These are phyloP conservation scores for Excoecaria cochinchinensis DNA, from an alignment of 345 rosid genomes.

Conservation along the genomic window DNA sequence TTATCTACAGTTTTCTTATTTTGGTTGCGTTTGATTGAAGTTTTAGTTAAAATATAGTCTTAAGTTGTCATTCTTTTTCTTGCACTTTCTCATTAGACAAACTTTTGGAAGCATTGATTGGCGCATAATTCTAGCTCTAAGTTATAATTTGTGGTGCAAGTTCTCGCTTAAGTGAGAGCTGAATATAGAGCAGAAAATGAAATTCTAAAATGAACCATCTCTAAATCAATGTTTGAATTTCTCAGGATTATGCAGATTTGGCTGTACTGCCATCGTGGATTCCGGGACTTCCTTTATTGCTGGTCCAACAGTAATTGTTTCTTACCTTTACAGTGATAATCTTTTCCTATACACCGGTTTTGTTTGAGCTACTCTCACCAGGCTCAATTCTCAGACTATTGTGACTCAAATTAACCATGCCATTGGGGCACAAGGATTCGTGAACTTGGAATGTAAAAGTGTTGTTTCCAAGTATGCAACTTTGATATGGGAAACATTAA, in stretches of 20 bases:
- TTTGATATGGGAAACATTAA: conserved; percentile 40
- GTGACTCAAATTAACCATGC: conserved; percentile 55
- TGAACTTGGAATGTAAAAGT: conserved; percentile 46
- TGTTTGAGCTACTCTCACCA: conserved; percentile 3
- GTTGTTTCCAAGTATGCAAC: conserved; percentile 38
- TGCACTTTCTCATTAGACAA: background rate
- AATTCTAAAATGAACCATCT: background rate
- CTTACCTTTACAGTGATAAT: background rate
- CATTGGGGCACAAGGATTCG: conserved; percentile 52
- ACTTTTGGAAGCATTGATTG: background rate
- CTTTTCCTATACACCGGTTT: background rate
- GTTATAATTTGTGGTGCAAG: background rate
- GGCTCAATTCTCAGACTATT: conserved; percentile 33
- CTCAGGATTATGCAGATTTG: conserved; percentile 43
- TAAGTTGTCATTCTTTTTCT: background rate
- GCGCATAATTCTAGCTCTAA: too few relatives aligned
- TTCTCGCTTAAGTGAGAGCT: background rate
- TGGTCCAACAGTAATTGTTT: conserved; percentile 58
- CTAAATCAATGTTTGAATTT: conserved; percentile 7
- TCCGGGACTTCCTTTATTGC: conserved; percentile 27
- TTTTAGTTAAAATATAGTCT: background rate
- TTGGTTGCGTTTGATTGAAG: background rate
- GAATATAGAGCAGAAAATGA: background rate
- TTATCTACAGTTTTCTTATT: too few relatives aligned
- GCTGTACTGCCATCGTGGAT: conserved; percentile 56